phyloP scores from a whole-genome alignment of 805 yeast species.

The Suhomyces pyralidae region DNA sequence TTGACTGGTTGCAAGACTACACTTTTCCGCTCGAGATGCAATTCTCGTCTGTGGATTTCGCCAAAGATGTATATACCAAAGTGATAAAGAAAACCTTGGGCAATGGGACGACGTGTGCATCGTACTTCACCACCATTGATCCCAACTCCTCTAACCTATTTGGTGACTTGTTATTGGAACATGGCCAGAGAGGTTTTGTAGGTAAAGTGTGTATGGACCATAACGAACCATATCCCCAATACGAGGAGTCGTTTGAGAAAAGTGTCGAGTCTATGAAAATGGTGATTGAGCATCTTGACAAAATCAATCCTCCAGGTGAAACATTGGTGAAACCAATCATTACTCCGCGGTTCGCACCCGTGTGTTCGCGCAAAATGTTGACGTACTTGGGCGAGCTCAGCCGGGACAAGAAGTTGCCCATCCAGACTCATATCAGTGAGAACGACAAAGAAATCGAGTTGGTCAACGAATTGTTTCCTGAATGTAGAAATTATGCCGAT shows the following conservation, averaged over 20 bases:
- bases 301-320: conserved; percentile 49
- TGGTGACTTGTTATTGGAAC: conserved; percentile 62
- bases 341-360: conserved; percentile 94
- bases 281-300: conserved; percentile 55
- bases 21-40: conserved; percentile 88
- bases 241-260: conserved; percentile 58
- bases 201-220: conserved; percentile 95
- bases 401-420: conserved; percentile 53
- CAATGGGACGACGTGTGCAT: conserved; percentile 88
- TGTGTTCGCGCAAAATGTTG: conserved; percentile 67
- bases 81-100: conserved; percentile 67
- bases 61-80: conserved; percentile 58
- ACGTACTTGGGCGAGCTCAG: conserved; percentile 56
- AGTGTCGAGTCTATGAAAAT: conserved; percentile 52
- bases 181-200: conserved; percentile 84
- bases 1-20: conserved; percentile 85
- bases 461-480: conserved; percentile 73
- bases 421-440: conserved; percentile 92
- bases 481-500: conserved; percentile 62
- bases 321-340: conserved; percentile 64
- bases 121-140: conserved; percentile 89
- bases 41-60: conserved; percentile 42
- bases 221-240: conserved; percentile 62
- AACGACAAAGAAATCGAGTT: conserved; percentile 70
- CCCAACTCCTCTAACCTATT: conserved; percentile 68